phyloP scores from a whole-genome alignment of 1,284 basidiomycete species.

The Malassezia nana region DNA sequence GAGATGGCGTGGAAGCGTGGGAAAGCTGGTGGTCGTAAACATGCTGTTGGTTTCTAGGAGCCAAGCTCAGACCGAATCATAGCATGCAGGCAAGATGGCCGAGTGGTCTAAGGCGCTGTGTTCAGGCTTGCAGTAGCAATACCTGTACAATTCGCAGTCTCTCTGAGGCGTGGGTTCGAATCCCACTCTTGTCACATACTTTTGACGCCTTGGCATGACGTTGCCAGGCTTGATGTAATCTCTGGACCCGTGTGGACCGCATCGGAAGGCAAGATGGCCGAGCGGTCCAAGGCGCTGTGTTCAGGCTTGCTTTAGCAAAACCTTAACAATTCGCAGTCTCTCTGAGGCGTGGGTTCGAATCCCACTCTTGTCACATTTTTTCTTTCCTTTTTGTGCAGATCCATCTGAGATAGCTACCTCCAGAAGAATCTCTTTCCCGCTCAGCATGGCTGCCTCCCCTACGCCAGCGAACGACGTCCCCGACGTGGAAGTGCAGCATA shows the following conservation, averaged over 20 bases:
- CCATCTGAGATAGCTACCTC: too few relatives aligned
- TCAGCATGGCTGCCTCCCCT: background rate
- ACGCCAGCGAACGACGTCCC: background rate
- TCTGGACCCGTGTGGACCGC: too few relatives aligned
- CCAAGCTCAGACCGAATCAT: background rate
- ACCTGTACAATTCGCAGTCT: constrained; percentile 21
- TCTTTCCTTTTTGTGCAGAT: background rate
- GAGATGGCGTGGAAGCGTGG: background rate
- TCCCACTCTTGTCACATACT: constrained; percentile 27
- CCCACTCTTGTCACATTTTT: constrained; percentile 27
- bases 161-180: constrained; percentile 31
- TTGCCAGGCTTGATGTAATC: too few relatives aligned
- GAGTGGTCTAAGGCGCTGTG: constrained; percentile 39
- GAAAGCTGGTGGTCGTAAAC: background rate
- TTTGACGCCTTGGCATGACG: constrained; percentile 20
- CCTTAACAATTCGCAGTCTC: constrained; percentile 21
- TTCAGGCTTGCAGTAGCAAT: constrained; percentile 19
- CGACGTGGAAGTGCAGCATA: constrained; percentile 1
- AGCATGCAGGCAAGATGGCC: constrained; percentile 28
- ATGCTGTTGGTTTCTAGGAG: background rate
- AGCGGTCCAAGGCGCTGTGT: constrained; percentile 39
- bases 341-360: constrained; percentile 32
- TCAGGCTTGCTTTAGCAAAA: constrained; percentile 19
- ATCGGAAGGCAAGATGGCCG: constrained; percentile 31
- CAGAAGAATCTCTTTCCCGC: background rate